Base-by-base conservation (phyloP, 768 basidiomycete genomes). In the Galerina sulciceps region DNA sequence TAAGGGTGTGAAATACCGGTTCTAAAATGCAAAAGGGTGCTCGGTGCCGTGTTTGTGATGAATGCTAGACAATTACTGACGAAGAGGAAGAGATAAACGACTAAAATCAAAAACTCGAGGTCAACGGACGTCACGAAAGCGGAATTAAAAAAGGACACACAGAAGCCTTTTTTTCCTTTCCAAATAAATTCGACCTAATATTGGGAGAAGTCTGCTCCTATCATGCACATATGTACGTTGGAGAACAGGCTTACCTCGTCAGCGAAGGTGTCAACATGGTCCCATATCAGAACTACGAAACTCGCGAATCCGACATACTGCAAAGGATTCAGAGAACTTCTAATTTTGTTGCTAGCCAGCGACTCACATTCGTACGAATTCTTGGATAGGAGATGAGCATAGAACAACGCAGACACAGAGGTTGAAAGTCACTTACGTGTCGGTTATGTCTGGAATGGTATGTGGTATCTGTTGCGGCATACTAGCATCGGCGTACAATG, bases 1-100 rank as follows among this genome's bases (percentile, higher is more conserved):
- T 2, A 88, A 70, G 0, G 86, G 86, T 0, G 83, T 86, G 17
- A 88, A 70, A 63, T 89, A 89, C 22, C 87, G 82, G 63, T 88
- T 88, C 86, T 88, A 31, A 3, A 35, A 35, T 36, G 11, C 6
- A 23, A 35, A 10, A 13, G 17, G 18, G n/a, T 35, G 41, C 9
- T 20, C 5, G 23, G 22, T 9, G 11, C 35, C 10, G 9, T 50
- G 22, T 41, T 18, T 35, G 11, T 2, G 55, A 23, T 11, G 15
- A 37, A 55, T 15, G 36, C 8, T 17, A 42, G 4, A 41, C 13
- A 2, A 43, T 15, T 11, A 67, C 76, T 17, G 44, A 80, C 79
- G 53, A 81, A 65, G 18, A 81, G 68, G 59, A 82, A 81, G 8
- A 81, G 69, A 61, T 76, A 80, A 15, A 75, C 68, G 43, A 81